phyloP scores from a whole-genome alignment of 192 early-diverging fungal species.

The Podila clonocystis region DNA sequence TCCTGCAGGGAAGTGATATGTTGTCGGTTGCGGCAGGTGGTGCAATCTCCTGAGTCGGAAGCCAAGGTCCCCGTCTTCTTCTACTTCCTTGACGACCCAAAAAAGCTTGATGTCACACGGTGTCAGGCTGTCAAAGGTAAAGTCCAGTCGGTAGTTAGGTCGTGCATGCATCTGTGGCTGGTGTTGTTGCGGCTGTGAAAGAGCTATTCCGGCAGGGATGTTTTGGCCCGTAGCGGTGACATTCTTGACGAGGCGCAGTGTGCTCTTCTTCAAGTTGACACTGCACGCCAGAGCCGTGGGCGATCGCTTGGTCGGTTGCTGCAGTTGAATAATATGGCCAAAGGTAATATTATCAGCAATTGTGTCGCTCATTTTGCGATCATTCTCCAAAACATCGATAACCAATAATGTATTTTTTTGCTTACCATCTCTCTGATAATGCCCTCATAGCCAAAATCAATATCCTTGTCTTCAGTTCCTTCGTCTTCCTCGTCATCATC shows the following conservation, averaged over 20 bases:
- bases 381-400: not conserved
- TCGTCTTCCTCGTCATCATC: slow-evolving; percentile 16
- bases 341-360: not conserved
- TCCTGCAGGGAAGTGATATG: slow-evolving; percentile 48
- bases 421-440: slow-evolving; percentile 46
- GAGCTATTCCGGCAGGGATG: slow-evolving; percentile 27
- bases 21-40: slow-evolving; percentile 42
- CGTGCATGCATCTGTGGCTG: slow-evolving; percentile 1
- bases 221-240: slow-evolving; percentile 24
- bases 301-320: slow-evolving; percentile 52
- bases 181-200: slow-evolving; percentile 22
- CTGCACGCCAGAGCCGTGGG: slow-evolving; percentile 45
- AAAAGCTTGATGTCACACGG: slow-evolving; percentile 46
- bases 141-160: slow-evolving; percentile 45
- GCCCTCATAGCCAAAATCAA: slow-evolving; percentile 31
- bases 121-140: slow-evolving; percentile 40
- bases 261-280: slow-evolving; percentile 47
- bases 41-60: slow-evolving; percentile 35
- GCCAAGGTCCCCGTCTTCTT: slow-evolving; percentile 39
- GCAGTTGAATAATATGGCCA: not conserved
- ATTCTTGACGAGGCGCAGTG: slow-evolving; percentile 40
- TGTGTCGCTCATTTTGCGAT: not conserved
- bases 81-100: slow-evolving; percentile 47
- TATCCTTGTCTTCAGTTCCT: slow-evolving; percentile 7
- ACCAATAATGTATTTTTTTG: not conserved